phyloP scores from a whole-genome alignment of 2,329 filamentous ascomycete species.

The Clonostachys rosea region DNA sequence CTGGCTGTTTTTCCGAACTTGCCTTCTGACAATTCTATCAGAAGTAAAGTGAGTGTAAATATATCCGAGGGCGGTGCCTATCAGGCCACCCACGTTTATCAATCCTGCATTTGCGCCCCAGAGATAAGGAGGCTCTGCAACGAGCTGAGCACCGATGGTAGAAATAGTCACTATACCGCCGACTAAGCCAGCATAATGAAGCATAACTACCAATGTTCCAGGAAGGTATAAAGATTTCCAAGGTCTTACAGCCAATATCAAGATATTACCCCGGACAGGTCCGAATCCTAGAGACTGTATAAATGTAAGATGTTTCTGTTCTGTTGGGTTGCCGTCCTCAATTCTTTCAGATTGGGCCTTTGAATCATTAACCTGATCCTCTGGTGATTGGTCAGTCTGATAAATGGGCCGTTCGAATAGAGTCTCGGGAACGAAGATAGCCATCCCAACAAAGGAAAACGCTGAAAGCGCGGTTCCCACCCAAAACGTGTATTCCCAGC shows the following conservation, averaged over 20 bases:
- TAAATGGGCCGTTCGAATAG: slow-evolving; percentile 14
- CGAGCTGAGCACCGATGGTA: slow-evolving; percentile 21
- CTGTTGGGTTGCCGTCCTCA: background rate
- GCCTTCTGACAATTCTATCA: slow-evolving; percentile 12
- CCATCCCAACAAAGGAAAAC: slow-evolving; percentile 10
- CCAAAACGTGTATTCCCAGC: slow-evolving; percentile 25
- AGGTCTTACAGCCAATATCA: background rate
- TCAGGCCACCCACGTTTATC: slow-evolving; percentile 23
- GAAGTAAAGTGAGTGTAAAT: slow-evolving; percentile 16
- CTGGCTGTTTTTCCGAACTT: slow-evolving; percentile 8
- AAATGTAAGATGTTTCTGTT: slow-evolving; percentile 3
- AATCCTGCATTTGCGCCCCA: slow-evolving; percentile 25
- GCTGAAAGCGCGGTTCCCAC: slow-evolving; percentile 19
- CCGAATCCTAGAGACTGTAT: slow-evolving; percentile 6
- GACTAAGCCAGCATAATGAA: slow-evolving; percentile 28
- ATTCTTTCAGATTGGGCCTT: background rate
- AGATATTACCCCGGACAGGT: slow-evolving; percentile 1
- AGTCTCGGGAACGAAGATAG: slow-evolving; percentile 27
- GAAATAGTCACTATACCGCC: slow-evolving; percentile 26
- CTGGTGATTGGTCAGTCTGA: too few species aligned
- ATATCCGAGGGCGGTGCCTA: slow-evolving; percentile 19
- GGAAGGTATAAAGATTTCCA: slow-evolving; percentile 15
- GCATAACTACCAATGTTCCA: slow-evolving; percentile 25
- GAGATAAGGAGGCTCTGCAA: slow-evolving; percentile 20
- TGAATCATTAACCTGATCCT: too few species aligned